phyloP scores from a whole-genome alignment of 352 stramenopile genomes.

The Pythium rishiriense region DNA sequence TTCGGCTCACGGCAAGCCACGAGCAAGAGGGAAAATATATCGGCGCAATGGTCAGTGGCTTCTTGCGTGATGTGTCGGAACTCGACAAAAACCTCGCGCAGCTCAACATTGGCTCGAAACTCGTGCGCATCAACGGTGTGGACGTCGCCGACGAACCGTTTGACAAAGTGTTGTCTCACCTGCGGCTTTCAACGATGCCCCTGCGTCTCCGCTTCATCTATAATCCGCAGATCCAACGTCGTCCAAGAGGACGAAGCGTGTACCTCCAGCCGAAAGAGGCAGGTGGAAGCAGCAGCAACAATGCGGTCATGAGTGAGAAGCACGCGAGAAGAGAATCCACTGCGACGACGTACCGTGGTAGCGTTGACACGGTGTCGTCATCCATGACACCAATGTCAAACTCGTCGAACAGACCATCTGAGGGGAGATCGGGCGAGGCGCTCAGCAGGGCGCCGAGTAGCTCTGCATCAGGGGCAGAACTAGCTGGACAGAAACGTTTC shows the following conservation, averaged over 20 bases:
- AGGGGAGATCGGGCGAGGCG: not conserved
- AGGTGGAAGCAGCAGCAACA: not conserved
- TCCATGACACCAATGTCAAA: slow-evolving; percentile 6
- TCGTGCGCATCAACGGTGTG: slow-evolving; percentile 75
- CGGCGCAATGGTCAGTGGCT: slow-evolving; percentile 68
- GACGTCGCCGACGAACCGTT: slow-evolving; percentile 61
- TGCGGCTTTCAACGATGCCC: slow-evolving; percentile 49
- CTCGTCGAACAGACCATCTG: not conserved
- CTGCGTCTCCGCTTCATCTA: slow-evolving; percentile 69
- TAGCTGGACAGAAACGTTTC: slow-evolving; percentile 31
- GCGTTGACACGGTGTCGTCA: slow-evolving; percentile 15
- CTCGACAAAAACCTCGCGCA: slow-evolving; percentile 58
- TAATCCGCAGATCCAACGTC: slow-evolving; percentile 49
- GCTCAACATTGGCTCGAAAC: slow-evolving; percentile 60
- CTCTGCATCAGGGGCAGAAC: slow-evolving; percentile 11
- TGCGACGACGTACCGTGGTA: slow-evolving; percentile 17
- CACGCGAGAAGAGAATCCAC: slow-evolving; percentile 15
- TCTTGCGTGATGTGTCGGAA: slow-evolving; percentile 56
- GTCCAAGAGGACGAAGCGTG: slow-evolving; percentile 28
- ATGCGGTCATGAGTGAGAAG: slow-evolving; percentile 20
- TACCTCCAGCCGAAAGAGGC: slow-evolving; percentile 13
- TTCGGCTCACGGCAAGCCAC: slow-evolving; percentile 59
- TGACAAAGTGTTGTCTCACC: slow-evolving; percentile 55
- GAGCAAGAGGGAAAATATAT: slow-evolving; percentile 63
- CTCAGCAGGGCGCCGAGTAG: slow-evolving; percentile 16